A percentile compares a stretch with the other conserved stretches of the same genome.
These are phyloP conservation scores for Ophiocordyceps robertsii DNA, from an alignment of 2,329 filamentous ascomycete species.

Conservation along the genomic window DNA sequence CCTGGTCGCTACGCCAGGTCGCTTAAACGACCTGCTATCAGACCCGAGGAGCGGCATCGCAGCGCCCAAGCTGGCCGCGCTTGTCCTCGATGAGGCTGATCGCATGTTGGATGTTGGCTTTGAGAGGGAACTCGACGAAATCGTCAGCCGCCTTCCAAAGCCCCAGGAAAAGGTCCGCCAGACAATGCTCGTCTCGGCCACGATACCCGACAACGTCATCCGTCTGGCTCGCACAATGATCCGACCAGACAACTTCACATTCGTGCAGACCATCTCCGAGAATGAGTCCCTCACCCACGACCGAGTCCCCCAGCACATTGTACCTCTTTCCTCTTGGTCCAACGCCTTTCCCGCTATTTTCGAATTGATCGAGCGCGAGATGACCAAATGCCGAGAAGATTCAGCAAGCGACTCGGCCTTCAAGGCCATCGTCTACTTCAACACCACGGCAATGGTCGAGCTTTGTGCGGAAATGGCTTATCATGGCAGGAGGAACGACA, in stretches of 20 bases:
- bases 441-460: slow-evolving; percentile 61
- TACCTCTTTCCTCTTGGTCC: slow-evolving; percentile 53
- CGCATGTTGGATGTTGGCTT: slow-evolving; percentile 96
- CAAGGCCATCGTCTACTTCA: slow-evolving; percentile 93
- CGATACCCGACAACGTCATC: slow-evolving; percentile 74
- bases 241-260: slow-evolving; percentile 68
- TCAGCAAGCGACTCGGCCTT: slow-evolving; percentile 42
- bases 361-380: slow-evolving; percentile 56
- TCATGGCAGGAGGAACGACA: slow-evolving; percentile 20
- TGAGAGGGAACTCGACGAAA: slow-evolving; percentile 47
- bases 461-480: slow-evolving; percentile 45
- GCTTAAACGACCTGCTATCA: slow-evolving; percentile 66
- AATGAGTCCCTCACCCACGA: slow-evolving; percentile 79
- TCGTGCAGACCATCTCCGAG: slow-evolving; percentile 74
- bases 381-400: slow-evolving; percentile 24
- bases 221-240: slow-evolving; percentile 65
- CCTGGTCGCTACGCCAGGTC: slow-evolving; percentile 80
- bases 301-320: slow-evolving; percentile 66
- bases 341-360: slow-evolving; percentile 66
- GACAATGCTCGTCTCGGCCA: slow-evolving; percentile 91
- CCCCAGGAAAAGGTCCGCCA: slow-evolving; percentile 56
- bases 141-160: slow-evolving; percentile 49
- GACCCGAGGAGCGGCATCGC: slow-evolving; percentile 50
- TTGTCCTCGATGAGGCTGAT: slow-evolving; percentile 95
- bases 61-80: slow-evolving; percentile 73